Conservation (phyloP, 2,329 filamentous ascomycete species). For the Cyphellophora europaea region DNA sequence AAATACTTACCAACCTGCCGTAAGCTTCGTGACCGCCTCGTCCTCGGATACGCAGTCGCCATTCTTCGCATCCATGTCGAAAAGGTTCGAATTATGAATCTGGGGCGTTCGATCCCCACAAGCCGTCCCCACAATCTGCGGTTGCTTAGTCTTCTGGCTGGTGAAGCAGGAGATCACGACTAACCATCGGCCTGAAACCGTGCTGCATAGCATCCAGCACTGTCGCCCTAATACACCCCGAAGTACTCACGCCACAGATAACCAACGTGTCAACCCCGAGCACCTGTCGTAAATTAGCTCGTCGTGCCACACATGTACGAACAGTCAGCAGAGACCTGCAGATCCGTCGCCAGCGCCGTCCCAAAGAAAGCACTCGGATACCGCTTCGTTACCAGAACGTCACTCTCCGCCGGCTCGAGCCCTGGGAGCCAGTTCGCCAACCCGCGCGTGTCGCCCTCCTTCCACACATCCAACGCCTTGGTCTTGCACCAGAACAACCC, state of each 20-base stretch:
- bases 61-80: constrained; percentile 39
- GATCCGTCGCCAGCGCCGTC: constrained; percentile 32
- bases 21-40: constrained; percentile 31
- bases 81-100: constrained; percentile 36
- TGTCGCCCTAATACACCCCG: constrained; percentile 37
- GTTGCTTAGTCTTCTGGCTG: too few relatives aligned
- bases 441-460: constrained; percentile 29
- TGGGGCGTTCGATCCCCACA: constrained; percentile 36
- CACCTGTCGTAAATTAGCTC: too few relatives aligned
- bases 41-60: constrained; percentile 35
- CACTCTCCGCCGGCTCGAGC: constrained; percentile 27
- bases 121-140: constrained; percentile 32
- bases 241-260: constrained; percentile 39
- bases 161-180: background rate
- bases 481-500: constrained; percentile 34
- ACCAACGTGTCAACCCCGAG: constrained; percentile 20
- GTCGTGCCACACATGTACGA: too few relatives aligned
- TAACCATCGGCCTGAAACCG: constrained; percentile 34
- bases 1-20: constrained; percentile 31
- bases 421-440: constrained; percentile 31
- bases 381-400: constrained; percentile 32
- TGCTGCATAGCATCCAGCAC: constrained; percentile 36
- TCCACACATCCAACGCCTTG: constrained; percentile 33
- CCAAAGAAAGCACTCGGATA: constrained; percentile 38
- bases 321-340: constrained; percentile 28